Evolutionary conservation across 768 basidiomycete species (phyloP), one percentile per base, ranked within the genome.

Genomic region (Mycena amicta): DNA sequence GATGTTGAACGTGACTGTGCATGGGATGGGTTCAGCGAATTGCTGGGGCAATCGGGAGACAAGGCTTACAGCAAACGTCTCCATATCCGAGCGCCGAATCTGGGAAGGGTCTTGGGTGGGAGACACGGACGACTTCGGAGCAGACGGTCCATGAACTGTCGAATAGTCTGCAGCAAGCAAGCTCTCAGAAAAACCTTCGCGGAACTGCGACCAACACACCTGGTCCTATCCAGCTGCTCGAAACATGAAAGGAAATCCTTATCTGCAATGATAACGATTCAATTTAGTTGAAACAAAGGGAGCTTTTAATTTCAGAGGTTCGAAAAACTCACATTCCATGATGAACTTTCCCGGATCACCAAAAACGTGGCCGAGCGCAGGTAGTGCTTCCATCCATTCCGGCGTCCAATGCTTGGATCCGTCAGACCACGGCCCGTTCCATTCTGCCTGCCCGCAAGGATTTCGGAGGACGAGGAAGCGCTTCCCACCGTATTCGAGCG

Each of bases 401-500:
- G 57, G 29, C 16, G 63, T 71, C 72, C 72, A 73, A 30, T 72
- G 71, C 47, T 68, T 71, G 18, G 62, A 64, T 1, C 72, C 72
- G 51, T 73, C 72, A 8, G 62, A 58, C 72, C 72, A 72, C 3
- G 68, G 64, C 6, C 72, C 72, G 11, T 53, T 68, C 70, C 70
- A 71, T 30, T 69, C 66, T 12, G 60, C 56, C 20, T 62, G 49
- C 2, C 70, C 72, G 70, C 71, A 72, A 1, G 73, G 73, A 59
- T 74, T 74, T 3, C 73, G 60, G 0, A 74, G 31, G 5, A 69
- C 68, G 22, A 74, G 41, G 56, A 74, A 74, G 1, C 72, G 65
- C 56, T 70, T 70, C 5, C 70, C 70, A 20, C 50, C 52, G 57
- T 65, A 60, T 45, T 74, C 73, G 23, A 68, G 55, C n/a, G 73